Evolutionary conservation across 116 monocot genomes (phyloP).

Genomic region (Papilionanthe hybrid): DNA sequence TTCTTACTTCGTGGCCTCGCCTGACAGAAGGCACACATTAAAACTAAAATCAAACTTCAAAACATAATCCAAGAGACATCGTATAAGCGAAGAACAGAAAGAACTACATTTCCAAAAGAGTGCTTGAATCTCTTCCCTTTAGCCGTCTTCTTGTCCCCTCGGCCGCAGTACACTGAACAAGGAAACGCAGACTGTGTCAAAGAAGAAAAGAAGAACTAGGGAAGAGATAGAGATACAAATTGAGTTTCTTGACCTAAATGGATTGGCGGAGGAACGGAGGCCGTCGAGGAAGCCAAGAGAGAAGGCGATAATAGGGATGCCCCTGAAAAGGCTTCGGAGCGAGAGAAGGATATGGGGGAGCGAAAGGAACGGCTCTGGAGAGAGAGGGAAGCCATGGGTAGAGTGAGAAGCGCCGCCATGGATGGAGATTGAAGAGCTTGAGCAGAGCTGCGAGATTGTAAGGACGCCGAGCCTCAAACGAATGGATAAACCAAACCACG

Average conservation of each 20-base stretch:
- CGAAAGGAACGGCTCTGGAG: conserved; percentile 4
- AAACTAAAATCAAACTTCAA: not conserved
- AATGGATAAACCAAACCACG: not conserved
- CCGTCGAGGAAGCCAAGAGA: conserved; percentile 9
- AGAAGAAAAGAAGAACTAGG: not conserved
- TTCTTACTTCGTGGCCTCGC: conserved; percentile 76
- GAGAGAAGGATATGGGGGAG: conserved; percentile 40
- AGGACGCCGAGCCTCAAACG: not conserved
- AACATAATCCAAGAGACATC: not conserved
- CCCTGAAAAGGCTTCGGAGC: conserved; percentile 17
- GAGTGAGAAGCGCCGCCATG: conserved; percentile 23
- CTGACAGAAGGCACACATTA: conserved; percentile 17
- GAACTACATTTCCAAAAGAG: conserved; percentile 76
- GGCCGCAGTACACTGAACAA: conserved; percentile 63
- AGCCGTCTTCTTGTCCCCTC: conserved; percentile 89
- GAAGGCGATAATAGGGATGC: conserved; percentile 12
- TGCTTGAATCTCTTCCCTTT: conserved; percentile 90
- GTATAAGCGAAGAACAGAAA: not conserved
- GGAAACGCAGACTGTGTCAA: not conserved
- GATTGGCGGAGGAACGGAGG: not conserved
- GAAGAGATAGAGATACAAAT: not conserved
- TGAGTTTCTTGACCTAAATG: conserved; percentile 13
- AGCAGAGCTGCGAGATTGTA: not conserved
- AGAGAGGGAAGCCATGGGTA: conserved; percentile 7
- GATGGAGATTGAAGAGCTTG: not conserved